phyloP scores from a whole-genome alignment of 2,329 filamentous ascomycete species.

The Neurospora sp. region DNA sequence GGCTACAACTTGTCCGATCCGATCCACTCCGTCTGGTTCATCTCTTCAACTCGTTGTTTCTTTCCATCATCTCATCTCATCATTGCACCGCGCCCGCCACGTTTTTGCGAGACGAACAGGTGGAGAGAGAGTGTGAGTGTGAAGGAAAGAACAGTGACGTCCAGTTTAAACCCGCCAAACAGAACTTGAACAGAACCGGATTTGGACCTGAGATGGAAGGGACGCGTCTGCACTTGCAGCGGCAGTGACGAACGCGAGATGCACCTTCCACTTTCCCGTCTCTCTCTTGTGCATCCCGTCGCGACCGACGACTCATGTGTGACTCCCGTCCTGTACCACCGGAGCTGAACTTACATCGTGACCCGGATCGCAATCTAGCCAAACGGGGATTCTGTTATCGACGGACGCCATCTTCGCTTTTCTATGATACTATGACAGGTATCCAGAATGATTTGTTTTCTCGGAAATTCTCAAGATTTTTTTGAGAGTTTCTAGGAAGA shows the following conservation, averaged over 20 bases:
- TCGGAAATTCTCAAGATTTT: not conserved
- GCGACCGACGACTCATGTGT: not conserved
- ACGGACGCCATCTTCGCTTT: not conserved
- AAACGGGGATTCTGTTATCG: constrained; percentile 35
- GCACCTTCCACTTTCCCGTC: not conserved
- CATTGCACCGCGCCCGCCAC: not conserved
- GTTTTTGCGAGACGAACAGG: not conserved
- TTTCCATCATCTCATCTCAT: not conserved
- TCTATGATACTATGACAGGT: not conserved
- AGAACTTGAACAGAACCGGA: not conserved
- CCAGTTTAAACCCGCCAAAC: not conserved
- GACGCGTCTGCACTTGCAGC: not conserved
- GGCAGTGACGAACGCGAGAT: not conserved
- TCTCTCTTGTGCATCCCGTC: not conserved
- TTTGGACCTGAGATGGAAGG: not conserved
- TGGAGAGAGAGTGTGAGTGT: not conserved
- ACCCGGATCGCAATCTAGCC: constrained; percentile 54
- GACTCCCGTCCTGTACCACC: not conserved
- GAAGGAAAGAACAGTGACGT: not conserved
- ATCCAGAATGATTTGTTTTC: not conserved
- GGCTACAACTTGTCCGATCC: not conserved
- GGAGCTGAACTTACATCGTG: constrained; percentile 50
- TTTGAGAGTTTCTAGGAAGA: not conserved
- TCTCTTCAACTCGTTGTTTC: not conserved
- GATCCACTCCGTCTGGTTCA: not conserved